Percentiles rank a stretch among this genome's conserved stretches.
These are phyloP conservation scores for Aspergillus hancockii DNA, from an alignment of 495 filamentous ascomycete species.

Conservation along the genomic window DNA sequence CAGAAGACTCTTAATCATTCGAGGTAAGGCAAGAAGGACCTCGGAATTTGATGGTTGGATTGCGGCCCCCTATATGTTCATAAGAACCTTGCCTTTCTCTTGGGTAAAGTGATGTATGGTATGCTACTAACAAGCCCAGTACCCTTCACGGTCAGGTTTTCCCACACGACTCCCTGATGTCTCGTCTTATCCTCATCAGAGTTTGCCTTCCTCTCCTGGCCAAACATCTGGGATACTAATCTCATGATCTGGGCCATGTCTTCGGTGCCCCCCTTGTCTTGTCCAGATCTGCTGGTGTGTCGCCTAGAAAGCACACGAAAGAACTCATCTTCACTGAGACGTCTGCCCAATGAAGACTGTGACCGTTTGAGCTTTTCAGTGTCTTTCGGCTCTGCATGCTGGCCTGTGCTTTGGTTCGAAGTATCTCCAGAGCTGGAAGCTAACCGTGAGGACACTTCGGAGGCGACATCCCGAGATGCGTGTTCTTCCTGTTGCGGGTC, in stretches of 20 bases:
- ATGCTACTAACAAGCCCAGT: constrained; percentile 46
- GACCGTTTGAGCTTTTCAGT: background rate
- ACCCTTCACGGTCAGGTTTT: constrained; percentile 64
- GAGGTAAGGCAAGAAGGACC: constrained; percentile 58
- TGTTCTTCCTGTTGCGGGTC: background rate
- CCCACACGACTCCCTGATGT: constrained; percentile 61
- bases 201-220: constrained; percentile 54
- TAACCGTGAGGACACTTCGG: background rate
- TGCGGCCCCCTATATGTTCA: constrained; percentile 48
- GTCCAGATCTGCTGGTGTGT: constrained; percentile 39
- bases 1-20: constrained; percentile 51
- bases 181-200: constrained; percentile 67
- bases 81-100: background rate
- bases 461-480: background rate
- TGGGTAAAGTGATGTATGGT: background rate
- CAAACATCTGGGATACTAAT: constrained; percentile 68
- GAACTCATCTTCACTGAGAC: constrained; percentile 51
- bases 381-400: background rate
- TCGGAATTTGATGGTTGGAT: constrained; percentile 67
- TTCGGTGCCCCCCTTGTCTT: constrained; percentile 39
- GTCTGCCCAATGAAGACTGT: constrained; percentile 9
- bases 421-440: background rate
- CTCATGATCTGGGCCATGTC: constrained; percentile 58
- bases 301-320: constrained; percentile 52
- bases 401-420: background rate